Evolutionary conservation across 176 grass and related monocot species (phyloP), one percentile per base, ranked within the genome.

Genomic region (Dactylis glomerata): DNA sequence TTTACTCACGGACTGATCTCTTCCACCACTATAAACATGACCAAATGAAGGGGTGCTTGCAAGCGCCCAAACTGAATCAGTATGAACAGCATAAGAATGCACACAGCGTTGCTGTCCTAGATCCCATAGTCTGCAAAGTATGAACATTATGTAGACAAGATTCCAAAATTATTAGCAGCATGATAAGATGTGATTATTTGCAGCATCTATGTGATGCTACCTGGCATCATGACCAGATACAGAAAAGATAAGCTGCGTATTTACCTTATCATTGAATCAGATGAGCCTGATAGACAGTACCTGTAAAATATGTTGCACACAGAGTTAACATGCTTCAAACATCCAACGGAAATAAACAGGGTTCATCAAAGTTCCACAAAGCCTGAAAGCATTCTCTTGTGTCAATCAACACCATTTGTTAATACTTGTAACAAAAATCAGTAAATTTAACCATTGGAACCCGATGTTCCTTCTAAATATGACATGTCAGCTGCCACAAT

Each of bases 21-120:
- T 99, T 61, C 96, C 96, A 72, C 96, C 93, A 87, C 96, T 99
- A 89, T 99, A 99, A 85, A 96, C 96, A 96, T 99, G 93, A 78
- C 78, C 80, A 65, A 96, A 96, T 22, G 93, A 89, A 85, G 93
- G 87, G 81, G 87, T 92, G 37, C 84, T 88, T 80, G 93, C 93
- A 81, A 99, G 96, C 2, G 93, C 93, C 96, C 93, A 99, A 64
- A 99, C 93, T 4, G 96, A 99, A 84, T 99, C 91, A 44, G 93
- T 99, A 85, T 99, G 93, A 73, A 99, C 93, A 72, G 91, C 96
- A 87, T 99, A 99, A 86, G 93, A 99, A 87, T 99, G 96, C 66
- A 99, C 82, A 86, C 96, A 99, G 5, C 93, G 92, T 52, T 99
- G 96, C 61, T 99, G 96, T 87, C 96, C 96, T 73, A 99, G 85